phyloP scores from a whole-genome alignment of 2,329 filamentous ascomycete genomes.

The Cordyceps fumosorosea region DNA sequence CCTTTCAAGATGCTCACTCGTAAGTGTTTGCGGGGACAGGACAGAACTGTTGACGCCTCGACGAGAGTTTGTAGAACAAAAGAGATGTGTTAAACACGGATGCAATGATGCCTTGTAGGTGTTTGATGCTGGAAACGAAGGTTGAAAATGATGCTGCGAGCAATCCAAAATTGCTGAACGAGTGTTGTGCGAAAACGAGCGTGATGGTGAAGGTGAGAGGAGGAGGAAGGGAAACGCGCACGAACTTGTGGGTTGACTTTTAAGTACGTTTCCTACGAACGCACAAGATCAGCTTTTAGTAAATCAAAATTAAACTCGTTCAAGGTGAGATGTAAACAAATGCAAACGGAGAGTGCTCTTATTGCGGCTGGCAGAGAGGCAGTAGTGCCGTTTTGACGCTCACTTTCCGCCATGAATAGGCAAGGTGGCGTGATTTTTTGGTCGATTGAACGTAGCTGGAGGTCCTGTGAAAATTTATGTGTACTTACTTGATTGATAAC shows the following conservation, averaged over 20 bases:
- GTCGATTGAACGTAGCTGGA: neutral
- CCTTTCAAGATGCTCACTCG: neutral
- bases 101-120: neutral
- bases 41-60: neutral
- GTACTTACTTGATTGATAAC: neutral
- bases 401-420: neutral
- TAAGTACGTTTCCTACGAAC: neutral
- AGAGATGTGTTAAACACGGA: too few relatives aligned
- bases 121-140: neutral
- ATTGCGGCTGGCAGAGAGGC: neutral
- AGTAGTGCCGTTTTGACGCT: constrained; percentile 6
- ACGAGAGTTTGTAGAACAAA: neutral
- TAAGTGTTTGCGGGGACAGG: neutral
- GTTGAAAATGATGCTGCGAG: neutral
- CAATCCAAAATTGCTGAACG: constrained; percentile 3
- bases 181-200: constrained; percentile 6
- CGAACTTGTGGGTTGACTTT: neutral
- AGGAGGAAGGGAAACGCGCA: neutral
- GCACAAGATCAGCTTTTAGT: constrained; percentile 3
- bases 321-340: constrained; percentile 2
- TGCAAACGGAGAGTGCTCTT: constrained; percentile 4
- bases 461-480: neutral
- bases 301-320: neutral
- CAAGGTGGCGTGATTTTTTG: neutral
- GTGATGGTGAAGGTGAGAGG: constrained; percentile 2